Conservation (phyloP, 129 eudicot genomes). For the Dittrichia graveolens region DNA sequence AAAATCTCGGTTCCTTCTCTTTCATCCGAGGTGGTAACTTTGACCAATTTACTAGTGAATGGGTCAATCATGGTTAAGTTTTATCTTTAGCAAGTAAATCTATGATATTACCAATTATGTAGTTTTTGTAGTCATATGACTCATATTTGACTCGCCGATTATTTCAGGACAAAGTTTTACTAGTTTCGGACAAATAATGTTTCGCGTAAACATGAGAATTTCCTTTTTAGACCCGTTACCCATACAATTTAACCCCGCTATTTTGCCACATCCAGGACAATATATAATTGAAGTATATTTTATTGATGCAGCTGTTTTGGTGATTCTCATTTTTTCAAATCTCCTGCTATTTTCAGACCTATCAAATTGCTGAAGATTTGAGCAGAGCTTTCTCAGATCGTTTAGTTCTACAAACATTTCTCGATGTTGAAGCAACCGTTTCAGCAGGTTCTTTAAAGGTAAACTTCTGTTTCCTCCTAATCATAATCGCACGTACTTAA, state of each 20-base stretch:
- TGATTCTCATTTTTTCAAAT: not conserved
- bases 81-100: not conserved
- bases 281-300: not conserved
- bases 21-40: too few relatives aligned
- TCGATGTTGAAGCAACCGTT: conserved; percentile 68
- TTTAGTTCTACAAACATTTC: conserved; percentile 57
- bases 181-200: too few relatives aligned
- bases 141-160: too few relatives aligned
- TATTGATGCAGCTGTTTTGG: not conserved
- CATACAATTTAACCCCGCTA: too few relatives aligned
- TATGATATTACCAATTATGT: too few relatives aligned
- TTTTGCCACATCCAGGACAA: too few relatives aligned
- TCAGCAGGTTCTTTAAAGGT: conserved; percentile 72
- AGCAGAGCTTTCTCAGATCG: conserved; percentile 91
- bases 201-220: too few relatives aligned
- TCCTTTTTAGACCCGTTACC: too few relatives aligned
- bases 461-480: not conserved
- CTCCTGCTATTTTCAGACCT: conserved; percentile 46
- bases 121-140: too few relatives aligned
- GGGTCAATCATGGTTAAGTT: not conserved
- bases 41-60: not conserved
- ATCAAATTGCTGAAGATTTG: conserved; percentile 93
- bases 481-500: not conserved
- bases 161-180: too few relatives aligned
- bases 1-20: not conserved